These are phyloP conservation scores for Harringtonia lauricola DNA, from an alignment of 2,329 filamentous ascomycete species.

Conservation along the genomic window DNA sequence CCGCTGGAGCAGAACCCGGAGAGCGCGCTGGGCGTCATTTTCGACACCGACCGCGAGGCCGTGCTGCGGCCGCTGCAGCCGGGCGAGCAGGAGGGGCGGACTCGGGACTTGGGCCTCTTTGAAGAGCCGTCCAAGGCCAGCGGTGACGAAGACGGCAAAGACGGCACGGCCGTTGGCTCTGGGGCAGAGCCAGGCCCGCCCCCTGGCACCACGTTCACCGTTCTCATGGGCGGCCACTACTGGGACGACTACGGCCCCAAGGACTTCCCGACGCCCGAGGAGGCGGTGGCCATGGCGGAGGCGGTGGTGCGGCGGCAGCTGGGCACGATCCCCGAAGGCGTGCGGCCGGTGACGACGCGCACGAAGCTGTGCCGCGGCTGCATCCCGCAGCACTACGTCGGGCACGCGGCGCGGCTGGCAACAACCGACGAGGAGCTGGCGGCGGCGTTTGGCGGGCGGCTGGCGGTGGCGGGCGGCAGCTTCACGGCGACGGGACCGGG, in stretches of 20 bases:
- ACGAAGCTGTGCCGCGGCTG: constrained; percentile 55
- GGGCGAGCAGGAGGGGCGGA: background rate
- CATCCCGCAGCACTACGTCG: constrained; percentile 83
- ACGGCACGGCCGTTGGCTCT: constrained; percentile 15
- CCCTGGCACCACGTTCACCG: constrained; percentile 72
- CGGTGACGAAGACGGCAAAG: constrained; percentile 12
- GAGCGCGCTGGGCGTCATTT: constrained; percentile 68
- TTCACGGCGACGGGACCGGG: constrained; percentile 41
- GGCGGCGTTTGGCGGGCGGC: constrained; percentile 44
- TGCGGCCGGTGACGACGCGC: constrained; percentile 33
- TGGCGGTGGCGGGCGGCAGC: constrained; percentile 52
- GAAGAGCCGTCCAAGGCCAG: background rate
- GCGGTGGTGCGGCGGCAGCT: constrained; percentile 63
- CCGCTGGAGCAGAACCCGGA: constrained; percentile 19
- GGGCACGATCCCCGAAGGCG: constrained; percentile 47
- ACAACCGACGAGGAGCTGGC: constrained; percentile 43
- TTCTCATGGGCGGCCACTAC: constrained; percentile 92
- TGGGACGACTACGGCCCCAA: constrained; percentile 47
- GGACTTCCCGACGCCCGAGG: constrained; percentile 50
- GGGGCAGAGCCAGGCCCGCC: constrained; percentile 10
- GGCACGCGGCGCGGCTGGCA: constrained; percentile 56
- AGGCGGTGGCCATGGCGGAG: constrained; percentile 60
- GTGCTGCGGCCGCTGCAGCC: constrained; percentile 11
- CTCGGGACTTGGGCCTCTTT: background rate
- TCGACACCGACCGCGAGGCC: constrained; percentile 58